These are phyloP conservation scores for Wakefieldia striispora DNA, from an alignment of 768 basidiomycete species.

Conservation along the genomic window DNA sequence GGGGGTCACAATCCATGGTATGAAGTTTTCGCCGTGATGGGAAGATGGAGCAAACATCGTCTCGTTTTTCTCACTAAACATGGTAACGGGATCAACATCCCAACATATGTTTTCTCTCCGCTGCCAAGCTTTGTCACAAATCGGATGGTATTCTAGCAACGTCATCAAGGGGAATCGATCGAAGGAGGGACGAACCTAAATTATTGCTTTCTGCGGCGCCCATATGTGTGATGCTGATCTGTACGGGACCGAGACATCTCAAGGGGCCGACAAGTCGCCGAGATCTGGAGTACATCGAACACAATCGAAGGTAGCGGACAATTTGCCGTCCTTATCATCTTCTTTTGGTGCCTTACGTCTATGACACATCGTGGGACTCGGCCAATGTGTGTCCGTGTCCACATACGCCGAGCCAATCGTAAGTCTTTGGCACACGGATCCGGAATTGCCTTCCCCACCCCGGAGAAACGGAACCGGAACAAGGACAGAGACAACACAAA, in stretches of 20 bases:
- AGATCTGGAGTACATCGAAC: neutral
- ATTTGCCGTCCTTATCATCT: too few species aligned
- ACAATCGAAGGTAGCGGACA: neutral
- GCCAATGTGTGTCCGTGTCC: neutral
- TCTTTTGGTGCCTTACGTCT: neutral
- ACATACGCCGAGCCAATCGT: neutral
- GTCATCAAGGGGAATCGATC: neutral
- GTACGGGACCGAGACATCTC: conserved; percentile 5
- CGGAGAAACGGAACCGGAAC: conserved; percentile 24
- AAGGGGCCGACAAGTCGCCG: neutral
- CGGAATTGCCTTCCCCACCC: conserved; percentile 3
- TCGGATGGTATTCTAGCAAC: neutral
- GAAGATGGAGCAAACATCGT: neutral
- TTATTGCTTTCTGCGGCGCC: conserved; percentile 1
- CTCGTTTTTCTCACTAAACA: neutral
- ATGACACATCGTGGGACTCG: conserved; percentile 1
- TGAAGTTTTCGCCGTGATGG: neutral
- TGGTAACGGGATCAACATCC: neutral
- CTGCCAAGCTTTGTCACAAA: neutral
- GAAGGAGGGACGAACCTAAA: neutral
- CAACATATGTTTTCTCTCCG: neutral
- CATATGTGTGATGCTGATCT: neutral
- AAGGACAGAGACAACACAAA: conserved; percentile 31
- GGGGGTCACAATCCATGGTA: too few species aligned
- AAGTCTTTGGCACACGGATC: neutral